A percentile compares a stretch with the other conserved stretches of the same genome.
Conservation (phyloP, 2,329 filamentous ascomycete genomes). For the Fonsecaea erecta region DNA sequence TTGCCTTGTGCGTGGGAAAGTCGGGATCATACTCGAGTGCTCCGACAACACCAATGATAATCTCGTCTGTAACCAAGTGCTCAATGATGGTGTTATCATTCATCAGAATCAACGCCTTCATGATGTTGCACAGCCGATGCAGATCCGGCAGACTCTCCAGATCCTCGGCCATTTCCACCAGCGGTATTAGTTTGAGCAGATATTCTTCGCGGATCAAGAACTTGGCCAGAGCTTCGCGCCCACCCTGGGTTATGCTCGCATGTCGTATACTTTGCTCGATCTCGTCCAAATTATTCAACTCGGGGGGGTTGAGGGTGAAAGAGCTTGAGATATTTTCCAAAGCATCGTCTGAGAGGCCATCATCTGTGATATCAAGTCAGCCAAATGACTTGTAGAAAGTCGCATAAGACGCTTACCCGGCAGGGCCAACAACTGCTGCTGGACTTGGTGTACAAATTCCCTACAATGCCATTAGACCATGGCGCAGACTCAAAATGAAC, state of each 20-base stretch:
- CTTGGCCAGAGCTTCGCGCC: constrained; percentile 85
- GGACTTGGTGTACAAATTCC: constrained; percentile 88
- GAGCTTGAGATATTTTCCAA: constrained; percentile 71
- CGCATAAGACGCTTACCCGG: constrained; percentile 43
- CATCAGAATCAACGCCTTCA: constrained; percentile 92
- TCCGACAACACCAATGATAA: constrained; percentile 89
- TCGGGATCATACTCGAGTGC: constrained; percentile 97
- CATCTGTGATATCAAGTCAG: constrained; percentile 61
- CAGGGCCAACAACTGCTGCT: constrained; percentile 72
- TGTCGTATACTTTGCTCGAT: constrained; percentile 83
- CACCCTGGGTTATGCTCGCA: constrained; percentile 73
- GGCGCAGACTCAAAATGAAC: constrained; percentile 28
- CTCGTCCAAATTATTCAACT: constrained; percentile 80
- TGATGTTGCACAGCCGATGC: constrained; percentile 93
- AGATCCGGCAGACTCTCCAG: constrained; percentile 84
- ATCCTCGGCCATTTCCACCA: constrained; percentile 88
- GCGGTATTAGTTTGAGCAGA: constrained; percentile 80
- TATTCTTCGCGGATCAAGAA: constrained; percentile 85
- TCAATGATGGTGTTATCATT: constrained; percentile 97
- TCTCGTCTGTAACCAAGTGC: constrained; percentile 85
- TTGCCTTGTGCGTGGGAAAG: constrained; percentile 96
- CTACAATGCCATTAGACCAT: constrained; percentile 52
- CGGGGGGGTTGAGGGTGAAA: constrained; percentile 76
- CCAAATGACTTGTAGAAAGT: background rate
- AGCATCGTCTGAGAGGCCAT: constrained; percentile 85